These are phyloP conservation scores for Chernovozyma sophiae-reginae DNA, from an alignment of 1,139 yeast genomes.

Conservation along the genomic window DNA sequence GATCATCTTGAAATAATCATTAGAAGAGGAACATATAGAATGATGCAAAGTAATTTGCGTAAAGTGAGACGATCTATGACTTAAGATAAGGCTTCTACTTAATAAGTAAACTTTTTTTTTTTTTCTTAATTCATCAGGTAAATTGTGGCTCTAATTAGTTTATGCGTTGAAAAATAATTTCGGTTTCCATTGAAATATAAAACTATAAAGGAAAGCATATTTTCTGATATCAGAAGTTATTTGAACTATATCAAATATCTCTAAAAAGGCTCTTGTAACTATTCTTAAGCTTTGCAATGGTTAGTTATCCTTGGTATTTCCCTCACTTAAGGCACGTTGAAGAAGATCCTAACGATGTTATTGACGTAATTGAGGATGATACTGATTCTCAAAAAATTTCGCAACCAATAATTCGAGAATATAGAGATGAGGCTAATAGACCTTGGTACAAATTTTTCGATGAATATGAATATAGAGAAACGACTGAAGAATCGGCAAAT, in stretches of 20 bases:
- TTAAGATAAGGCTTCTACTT: too few relatives aligned
- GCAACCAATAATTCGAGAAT: constrained; percentile 25
- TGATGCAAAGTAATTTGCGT: constrained; percentile 77
- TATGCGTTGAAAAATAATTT: too few relatives aligned
- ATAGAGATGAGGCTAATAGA: constrained; percentile 58
- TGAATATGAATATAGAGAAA: constrained; percentile 55
- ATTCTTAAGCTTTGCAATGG: too few relatives aligned
- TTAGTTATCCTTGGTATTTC: constrained; percentile 16
- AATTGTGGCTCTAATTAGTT: too few relatives aligned
- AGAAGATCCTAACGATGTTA: constrained; percentile 1
- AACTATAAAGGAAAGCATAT: too few relatives aligned
- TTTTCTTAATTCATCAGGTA: too few relatives aligned
- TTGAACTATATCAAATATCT: too few relatives aligned
- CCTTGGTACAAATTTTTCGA: constrained; percentile 63
- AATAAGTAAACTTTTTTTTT: too few relatives aligned
- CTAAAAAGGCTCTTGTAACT: too few relatives aligned
- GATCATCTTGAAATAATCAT: constrained; percentile 63
- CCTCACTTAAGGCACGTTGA: constrained; percentile 17
- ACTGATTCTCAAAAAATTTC: not conserved
- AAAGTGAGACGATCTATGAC: constrained; percentile 56
- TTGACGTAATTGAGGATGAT: not conserved
- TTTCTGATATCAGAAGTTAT: too few relatives aligned
- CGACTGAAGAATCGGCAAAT: constrained; percentile 25
- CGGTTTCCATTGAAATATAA: too few relatives aligned
- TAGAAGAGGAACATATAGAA: constrained; percentile 72